Percentiles rank a stretch among this genome's conserved stretches.
Conservation (phyloP, 108 stramenopile genomes). For the Cyclostephanos invisitatus region DNA sequence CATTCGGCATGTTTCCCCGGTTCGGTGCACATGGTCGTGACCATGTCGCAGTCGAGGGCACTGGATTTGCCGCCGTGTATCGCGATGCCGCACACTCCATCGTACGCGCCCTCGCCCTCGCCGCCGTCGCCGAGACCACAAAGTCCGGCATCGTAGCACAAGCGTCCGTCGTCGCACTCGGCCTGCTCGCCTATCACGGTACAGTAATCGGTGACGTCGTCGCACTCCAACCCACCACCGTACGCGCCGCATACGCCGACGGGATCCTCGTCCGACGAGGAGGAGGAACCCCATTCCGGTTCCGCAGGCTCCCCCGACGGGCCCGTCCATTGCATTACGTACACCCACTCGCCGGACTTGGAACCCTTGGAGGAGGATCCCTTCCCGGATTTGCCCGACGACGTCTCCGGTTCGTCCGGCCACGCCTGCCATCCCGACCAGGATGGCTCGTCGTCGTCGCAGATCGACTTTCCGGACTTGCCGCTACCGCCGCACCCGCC, state of each 20-base stretch:
- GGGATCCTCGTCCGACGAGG: background rate
- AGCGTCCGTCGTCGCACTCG: slow-evolving; percentile 1
- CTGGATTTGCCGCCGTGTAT: background rate
- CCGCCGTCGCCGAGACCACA: background rate
- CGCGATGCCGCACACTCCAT: background rate
- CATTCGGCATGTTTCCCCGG: slow-evolving; percentile 4
- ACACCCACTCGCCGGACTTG: background rate
- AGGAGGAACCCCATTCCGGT: too few relatives aligned
- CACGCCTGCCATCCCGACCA: too few relatives aligned
- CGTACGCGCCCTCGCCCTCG: too few relatives aligned
- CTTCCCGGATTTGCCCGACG: too few relatives aligned
- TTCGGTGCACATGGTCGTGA: slow-evolving; percentile 13
- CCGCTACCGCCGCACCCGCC: too few relatives aligned
- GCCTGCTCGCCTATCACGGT: background rate
- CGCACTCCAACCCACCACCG: slow-evolving; percentile 4
- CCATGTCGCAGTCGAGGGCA: slow-evolving; percentile 8
- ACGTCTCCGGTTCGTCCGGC: too few relatives aligned
- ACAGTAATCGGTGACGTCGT: slow-evolving; percentile 11
- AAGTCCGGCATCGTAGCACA: slow-evolving; percentile 5
- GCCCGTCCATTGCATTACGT: background rate
- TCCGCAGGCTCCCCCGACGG: background rate
- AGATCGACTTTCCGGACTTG: too few relatives aligned
- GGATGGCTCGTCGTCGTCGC: too few relatives aligned
- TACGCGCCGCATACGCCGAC: background rate
- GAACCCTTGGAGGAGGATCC: too few relatives aligned